Base-by-base conservation (phyloP, 2,329 filamentous ascomycete species). In the Fusarium avenaceum region DNA sequence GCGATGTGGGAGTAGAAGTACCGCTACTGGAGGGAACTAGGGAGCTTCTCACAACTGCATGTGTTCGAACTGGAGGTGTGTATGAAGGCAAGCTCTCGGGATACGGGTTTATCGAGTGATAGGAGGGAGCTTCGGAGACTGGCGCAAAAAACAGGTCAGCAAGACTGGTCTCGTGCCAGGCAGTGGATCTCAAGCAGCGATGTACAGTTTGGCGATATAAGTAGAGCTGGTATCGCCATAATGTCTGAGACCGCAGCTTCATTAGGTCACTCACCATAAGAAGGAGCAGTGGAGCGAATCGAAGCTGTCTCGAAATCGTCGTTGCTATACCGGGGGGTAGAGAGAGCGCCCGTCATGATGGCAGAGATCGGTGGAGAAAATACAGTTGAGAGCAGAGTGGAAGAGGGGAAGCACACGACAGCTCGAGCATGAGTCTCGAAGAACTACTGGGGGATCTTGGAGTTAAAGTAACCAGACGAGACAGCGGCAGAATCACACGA, bases 251-350 rank as follows among this genome's bases (percentile, higher is more conserved):
- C 55, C 30, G n/a, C 33, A 43, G 42, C 35, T 45, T 40, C 28
- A 38, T 47, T 40, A 47, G 24, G 38, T 22, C 38, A 80, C 85
- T 83, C 71, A 89, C 86, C 82, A 76, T 91, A 91, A 11, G 89
- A 91, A 40, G 89, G 89, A n/a, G 89, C 89, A 9, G 85, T 85
- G 19, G 89, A 91, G 70, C 83, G 87, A 64, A 92, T 86, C 11
- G 90, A 92, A 8, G 86, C 84, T 22, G 89, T 90, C 72, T 92
- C 89, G 60, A 90, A 87, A 75, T 91, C 89, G 62, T 87, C 85
- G 7, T 79, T 72, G 68, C 75, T 77, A 58, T 80, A 80, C 45
- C 78, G 77, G 56, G 78, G 72, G 22, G 75, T 72, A 50, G 72
- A 69, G 52, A 76, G 59, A 22, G 72, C 66, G 42, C 68, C 77